A percentile compares a stretch with the other conserved stretches of the same genome.
phyloP scores from a whole-genome alignment of 768 basidiomycete genomes.

The Xerocomellus intermedius region DNA sequence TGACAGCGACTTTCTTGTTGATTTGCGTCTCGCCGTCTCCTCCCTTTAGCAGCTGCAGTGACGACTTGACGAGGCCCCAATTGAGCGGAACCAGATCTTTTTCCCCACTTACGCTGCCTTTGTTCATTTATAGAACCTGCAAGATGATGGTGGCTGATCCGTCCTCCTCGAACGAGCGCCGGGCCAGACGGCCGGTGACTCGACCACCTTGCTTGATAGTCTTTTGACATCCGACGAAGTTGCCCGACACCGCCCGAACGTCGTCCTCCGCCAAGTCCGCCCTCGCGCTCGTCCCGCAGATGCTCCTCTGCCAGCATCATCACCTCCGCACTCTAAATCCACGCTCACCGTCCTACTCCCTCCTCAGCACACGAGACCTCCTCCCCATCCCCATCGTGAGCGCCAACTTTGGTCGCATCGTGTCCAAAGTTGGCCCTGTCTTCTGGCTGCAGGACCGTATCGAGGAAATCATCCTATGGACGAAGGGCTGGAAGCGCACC shows the following conservation, averaged over 20 bases:
- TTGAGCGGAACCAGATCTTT: too few relatives aligned
- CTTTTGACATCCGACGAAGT: too few relatives aligned
- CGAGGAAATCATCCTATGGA: constrained; percentile 86
- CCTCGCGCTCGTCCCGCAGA: constrained; percentile 39
- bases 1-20: too few relatives aligned
- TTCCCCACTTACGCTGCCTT: too few relatives aligned
- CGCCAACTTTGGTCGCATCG: constrained; percentile 65
- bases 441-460: constrained; percentile 90
- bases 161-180: too few relatives aligned
- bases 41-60: too few relatives aligned
- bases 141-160: too few relatives aligned
- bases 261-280: constrained; percentile 25
- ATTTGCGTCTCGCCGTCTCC: too few relatives aligned
- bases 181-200: too few relatives aligned
- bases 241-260: constrained; percentile 29
- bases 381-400: constrained; percentile 77
- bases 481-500: constrained; percentile 69
- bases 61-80: too few relatives aligned
- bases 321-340: constrained; percentile 19
- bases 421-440: constrained; percentile 69
- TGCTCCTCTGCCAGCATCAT: constrained; percentile 36
- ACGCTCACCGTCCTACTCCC: constrained; percentile 6
- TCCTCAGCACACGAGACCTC: constrained; percentile 62
- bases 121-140: too few relatives aligned
- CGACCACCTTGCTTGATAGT: too few relatives aligned